phyloP scores from a whole-genome alignment of 768 basidiomycete species.

The Pisolithus orientalis region DNA sequence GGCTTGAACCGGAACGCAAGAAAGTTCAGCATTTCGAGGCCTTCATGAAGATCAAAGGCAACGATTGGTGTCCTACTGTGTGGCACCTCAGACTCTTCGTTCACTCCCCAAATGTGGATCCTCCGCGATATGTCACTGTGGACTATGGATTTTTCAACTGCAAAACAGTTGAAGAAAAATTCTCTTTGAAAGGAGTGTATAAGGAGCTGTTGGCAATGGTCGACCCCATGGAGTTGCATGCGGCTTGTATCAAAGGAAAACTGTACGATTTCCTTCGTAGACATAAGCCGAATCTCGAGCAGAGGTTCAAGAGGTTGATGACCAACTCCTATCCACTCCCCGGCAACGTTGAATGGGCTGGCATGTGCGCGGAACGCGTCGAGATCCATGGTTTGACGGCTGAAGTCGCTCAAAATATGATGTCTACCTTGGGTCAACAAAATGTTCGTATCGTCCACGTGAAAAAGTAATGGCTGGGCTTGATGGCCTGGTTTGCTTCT shows the following conservation, averaged over 20 bases:
- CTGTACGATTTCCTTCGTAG: constrained; percentile 21
- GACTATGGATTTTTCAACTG: constrained; percentile 37
- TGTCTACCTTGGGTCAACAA: neutral
- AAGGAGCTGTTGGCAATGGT: constrained; percentile 12
- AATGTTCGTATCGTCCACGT: neutral
- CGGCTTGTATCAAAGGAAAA: constrained; percentile 27
- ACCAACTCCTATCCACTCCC: constrained; percentile 20
- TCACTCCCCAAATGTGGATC: constrained; percentile 1
- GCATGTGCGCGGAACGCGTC: neutral
- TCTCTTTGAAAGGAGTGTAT: constrained; percentile 26
- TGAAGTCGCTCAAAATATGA: neutral
- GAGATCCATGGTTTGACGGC: neutral
- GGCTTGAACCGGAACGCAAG: constrained; percentile 2
- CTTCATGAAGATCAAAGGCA: constrained; percentile 11
- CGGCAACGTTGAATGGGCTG: neutral
- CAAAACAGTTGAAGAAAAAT: constrained; percentile 15
- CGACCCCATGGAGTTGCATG: constrained; percentile 29
- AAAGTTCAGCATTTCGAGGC: constrained; percentile 17
- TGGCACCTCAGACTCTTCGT: constrained; percentile 33
- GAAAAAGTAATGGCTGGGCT: neutral
- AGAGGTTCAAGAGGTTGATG: constrained; percentile 23
- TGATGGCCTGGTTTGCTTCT: neutral
- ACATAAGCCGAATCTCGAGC: constrained; percentile 12
- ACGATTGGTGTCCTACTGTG: constrained; percentile 20
- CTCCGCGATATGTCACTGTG: constrained; percentile 7